Conservation (phyloP, 129 eudicot species). For the Escallonia rubra region DNA sequence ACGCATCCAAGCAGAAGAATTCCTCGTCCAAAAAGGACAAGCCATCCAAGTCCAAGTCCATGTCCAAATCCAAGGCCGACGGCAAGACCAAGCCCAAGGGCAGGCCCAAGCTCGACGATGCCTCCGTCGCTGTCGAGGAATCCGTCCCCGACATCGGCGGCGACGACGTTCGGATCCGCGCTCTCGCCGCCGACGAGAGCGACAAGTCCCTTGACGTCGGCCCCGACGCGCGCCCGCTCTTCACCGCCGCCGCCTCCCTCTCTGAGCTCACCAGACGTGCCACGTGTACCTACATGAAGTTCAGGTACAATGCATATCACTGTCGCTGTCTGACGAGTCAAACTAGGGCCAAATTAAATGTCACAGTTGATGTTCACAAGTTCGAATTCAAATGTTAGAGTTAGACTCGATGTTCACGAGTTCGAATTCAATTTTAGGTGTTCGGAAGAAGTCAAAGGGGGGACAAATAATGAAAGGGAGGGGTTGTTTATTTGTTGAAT, state of each 20-base stretch:
- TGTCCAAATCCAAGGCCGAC: slow-evolving; percentile 25
- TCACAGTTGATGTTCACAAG: too few relatives aligned
- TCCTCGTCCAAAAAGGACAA: slow-evolving; percentile 16
- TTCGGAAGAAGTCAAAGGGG: too few relatives aligned
- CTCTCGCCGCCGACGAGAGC: slow-evolving; percentile 56
- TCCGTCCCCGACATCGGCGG: slow-evolving; percentile 22
- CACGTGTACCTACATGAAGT: slow-evolving; percentile 50
- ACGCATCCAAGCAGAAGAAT: slow-evolving; percentile 17
- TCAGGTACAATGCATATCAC: slow-evolving; percentile 32
- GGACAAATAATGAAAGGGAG: too few relatives aligned
- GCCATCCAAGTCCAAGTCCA: slow-evolving; percentile 15
- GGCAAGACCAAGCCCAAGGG: slow-evolving; percentile 20
- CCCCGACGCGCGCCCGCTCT: slow-evolving; percentile 62
- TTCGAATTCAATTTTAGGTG: too few relatives aligned
- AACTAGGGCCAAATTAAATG: too few relatives aligned
- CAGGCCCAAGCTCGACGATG: slow-evolving; percentile 29
- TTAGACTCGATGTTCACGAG: too few relatives aligned
- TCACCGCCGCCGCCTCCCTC: slow-evolving; percentile 42
- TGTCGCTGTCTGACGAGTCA: too few relatives aligned
- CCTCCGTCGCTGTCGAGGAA: slow-evolving; percentile 20
- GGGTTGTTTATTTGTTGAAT: too few relatives aligned
- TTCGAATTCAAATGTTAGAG: too few relatives aligned
- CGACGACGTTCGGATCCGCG: slow-evolving; percentile 38
- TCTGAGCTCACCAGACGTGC: slow-evolving; percentile 47
- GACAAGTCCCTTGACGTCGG: slow-evolving; percentile 76